Base-by-base conservation (phyloP, 2,329 filamentous ascomycete species). In the Grosmannia serpens region DNA sequence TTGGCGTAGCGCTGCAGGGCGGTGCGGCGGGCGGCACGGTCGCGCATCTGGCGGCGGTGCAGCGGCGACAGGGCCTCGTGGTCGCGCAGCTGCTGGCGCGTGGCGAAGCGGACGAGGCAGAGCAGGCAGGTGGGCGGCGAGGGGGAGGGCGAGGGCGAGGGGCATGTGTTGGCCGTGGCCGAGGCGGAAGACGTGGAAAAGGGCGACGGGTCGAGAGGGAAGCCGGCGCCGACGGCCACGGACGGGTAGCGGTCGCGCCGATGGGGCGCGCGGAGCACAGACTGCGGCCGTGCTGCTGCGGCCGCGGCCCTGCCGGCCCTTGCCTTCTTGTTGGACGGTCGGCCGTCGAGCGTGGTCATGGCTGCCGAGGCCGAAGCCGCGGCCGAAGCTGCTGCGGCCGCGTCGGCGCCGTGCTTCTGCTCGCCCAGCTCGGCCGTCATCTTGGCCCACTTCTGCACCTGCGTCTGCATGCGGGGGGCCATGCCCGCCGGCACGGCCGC, bases 381-480 rank as follows among this genome's bases (percentile, higher is more conserved):
- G 13, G 66, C 64, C 9, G 64, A 63, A 13, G 67, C 64, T 2
- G 59, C 64, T 11, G 8, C 6, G 46, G 57, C 53, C 9, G 10
- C 8, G 13, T 38, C 57, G 10, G n/a, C 52, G 20, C 51, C 53
- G n/a, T 2, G 35, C 11, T 24, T 46, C 24, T 2, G 3, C 8
- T 27, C 27, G 56, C 35, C 56, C 35, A 64, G 62, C 56, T 88
- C 84, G 1, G 84, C 84, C 66, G 87, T 84, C 55, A 85, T 82
- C 65, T 87, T 83, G 54, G 83, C 82, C 85, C 85, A 88, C 68
- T 86, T 86, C 68, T 87, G 83, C 52, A 88, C 74, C 69, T 88
- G 62, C 35, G 46, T 62, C 56, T 64, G 62, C 58, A 64, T 58
- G 35, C 62, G 84, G 1, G 84, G 82, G n/a, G 71, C 74, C 74